A percentile compares a stretch with the other conserved stretches of the same genome.
phyloP scores from a whole-genome alignment of 306 rosid species.

The Arachis stenosperma region DNA sequence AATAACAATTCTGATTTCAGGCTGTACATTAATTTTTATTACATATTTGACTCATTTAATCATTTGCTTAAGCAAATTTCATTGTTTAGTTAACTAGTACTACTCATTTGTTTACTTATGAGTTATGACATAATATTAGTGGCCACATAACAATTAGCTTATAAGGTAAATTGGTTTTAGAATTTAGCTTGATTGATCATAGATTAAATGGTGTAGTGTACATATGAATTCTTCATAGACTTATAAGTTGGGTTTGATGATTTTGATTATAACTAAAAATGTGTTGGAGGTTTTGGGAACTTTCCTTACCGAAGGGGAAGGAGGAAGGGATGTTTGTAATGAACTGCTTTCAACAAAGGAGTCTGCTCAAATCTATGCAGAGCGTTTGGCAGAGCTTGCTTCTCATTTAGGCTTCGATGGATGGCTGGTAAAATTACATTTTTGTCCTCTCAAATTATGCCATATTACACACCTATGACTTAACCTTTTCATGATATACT shows the following conservation, averaged over 20 bases:
- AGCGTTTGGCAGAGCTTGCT: slow-evolving; percentile 79
- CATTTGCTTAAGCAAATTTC: neutral
- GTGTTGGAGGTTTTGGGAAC: slow-evolving; percentile 79
- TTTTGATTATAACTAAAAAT: slow-evolving; percentile 19
- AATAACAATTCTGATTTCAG: too few species aligned
- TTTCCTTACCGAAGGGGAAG: slow-evolving; percentile 84
- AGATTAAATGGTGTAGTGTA: slow-evolving; percentile 8
- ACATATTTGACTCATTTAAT: too few species aligned
- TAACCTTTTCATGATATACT: too few species aligned
- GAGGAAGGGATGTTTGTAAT: slow-evolving; percentile 60
- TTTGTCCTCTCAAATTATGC: too few species aligned
- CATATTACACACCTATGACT: too few species aligned
- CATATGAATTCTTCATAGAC: neutral
- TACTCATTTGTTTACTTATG: too few species aligned
- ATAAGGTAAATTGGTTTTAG: too few species aligned
- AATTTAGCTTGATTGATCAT: neutral
- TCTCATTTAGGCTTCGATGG: slow-evolving; percentile 84
- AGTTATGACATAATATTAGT: neutral
- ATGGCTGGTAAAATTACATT: slow-evolving; percentile 72
- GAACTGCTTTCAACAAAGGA: slow-evolving; percentile 65
- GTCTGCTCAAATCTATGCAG: slow-evolving; percentile 82
- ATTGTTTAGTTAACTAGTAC: neutral
- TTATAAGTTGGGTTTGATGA: slow-evolving; percentile 9
- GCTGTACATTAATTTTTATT: too few species aligned
- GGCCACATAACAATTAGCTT: neutral